Percentiles rank a stretch among this genome's conserved stretches.
These are phyloP conservation scores for Rhizopogon roseolus DNA, from an alignment of 768 basidiomycete species.

Conservation along the genomic window DNA sequence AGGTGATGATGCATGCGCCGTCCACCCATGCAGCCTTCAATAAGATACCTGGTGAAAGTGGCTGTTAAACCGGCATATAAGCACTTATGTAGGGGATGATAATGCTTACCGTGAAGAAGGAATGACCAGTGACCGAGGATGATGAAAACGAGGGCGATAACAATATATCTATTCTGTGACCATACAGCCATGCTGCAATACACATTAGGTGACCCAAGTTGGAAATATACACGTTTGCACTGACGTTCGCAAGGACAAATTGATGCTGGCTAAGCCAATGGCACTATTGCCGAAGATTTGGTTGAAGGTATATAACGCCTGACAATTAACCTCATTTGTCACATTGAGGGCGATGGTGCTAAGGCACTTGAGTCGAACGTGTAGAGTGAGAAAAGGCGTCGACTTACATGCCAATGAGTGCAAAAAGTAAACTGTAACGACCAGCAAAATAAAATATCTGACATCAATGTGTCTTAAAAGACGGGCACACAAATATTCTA, in stretches of 20 bases:
- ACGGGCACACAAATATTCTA: background rate
- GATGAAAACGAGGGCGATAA: conserved; percentile 44
- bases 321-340: conserved; percentile 56
- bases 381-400: background rate
- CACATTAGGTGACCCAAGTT: background rate
- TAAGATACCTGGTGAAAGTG: conserved; percentile 40
- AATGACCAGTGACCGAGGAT: conserved; percentile 73
- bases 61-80: conserved; percentile 1
- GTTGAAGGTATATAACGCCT: conserved; percentile 65
- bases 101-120: conserved; percentile 52
- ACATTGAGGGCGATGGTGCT: conserved; percentile 60
- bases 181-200: conserved; percentile 61
- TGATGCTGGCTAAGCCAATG: conserved; percentile 67
- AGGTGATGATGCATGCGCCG: conserved; percentile 51
- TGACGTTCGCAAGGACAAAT: conserved; percentile 65
- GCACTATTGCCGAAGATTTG: conserved; percentile 61
- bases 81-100: background rate
- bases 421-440: conserved; percentile 60
- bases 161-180: conserved; percentile 52
- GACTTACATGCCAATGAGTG: conserved; percentile 66
- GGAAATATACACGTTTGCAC: conserved; percentile 14
- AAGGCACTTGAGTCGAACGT: background rate
- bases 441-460: conserved; percentile 69
- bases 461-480: background rate
- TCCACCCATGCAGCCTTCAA: conserved; percentile 54